A percentile compares a stretch with the other conserved stretches of the same genome.
phyloP scores from a whole-genome alignment of 108 stramenopile species.

The Fistulifera pelliculosa region DNA sequence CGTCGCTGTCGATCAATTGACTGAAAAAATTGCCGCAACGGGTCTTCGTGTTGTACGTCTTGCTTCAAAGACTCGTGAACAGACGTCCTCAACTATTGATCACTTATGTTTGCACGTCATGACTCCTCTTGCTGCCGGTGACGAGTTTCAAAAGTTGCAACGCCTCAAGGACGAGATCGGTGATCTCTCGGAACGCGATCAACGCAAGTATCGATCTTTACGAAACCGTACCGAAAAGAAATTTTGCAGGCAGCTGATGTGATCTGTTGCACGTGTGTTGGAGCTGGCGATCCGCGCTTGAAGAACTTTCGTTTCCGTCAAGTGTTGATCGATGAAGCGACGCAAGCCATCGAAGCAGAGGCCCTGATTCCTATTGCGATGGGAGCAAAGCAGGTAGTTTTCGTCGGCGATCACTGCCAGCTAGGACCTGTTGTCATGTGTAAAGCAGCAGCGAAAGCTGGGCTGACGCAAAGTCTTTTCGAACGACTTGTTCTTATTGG shows the following conservation, averaged over 20 bases:
- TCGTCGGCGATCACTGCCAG: slow-evolving; percentile 99
- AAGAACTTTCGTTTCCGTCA: slow-evolving; percentile 93
- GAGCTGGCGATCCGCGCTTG: slow-evolving; percentile 95
- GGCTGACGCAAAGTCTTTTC: slow-evolving; percentile 91
- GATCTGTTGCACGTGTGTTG: slow-evolving; percentile 97
- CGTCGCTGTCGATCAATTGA: slow-evolving; percentile 98
- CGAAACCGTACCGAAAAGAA: slow-evolving; percentile 81
- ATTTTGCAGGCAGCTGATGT: slow-evolving; percentile 97
- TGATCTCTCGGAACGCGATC: slow-evolving; percentile 86
- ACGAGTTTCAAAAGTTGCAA: slow-evolving; percentile 90
- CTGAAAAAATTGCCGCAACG: slow-evolving; percentile 94
- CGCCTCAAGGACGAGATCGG: slow-evolving; percentile 91
- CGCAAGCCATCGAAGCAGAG: slow-evolving; percentile 98
- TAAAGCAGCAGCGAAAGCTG: slow-evolving; percentile 93
- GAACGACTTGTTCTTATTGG: slow-evolving; percentile 95
- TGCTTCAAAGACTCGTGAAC: slow-evolving; percentile 91
- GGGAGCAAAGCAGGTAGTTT: slow-evolving; percentile 95
- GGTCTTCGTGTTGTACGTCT: slow-evolving; percentile 93
- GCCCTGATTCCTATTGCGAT: slow-evolving; percentile 92
- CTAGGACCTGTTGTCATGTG: slow-evolving; percentile 97
- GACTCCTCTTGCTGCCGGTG: slow-evolving; percentile 73
- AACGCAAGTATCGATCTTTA: slow-evolving; percentile 78
- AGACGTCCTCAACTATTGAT: slow-evolving; percentile 74
- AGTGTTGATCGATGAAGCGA: slow-evolving; percentile 98
- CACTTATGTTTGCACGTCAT: slow-evolving; percentile 89